Evolutionary conservation across 495 filamentous ascomycete species (phyloP).

Genomic region (Penicillium riverlandense): DNA sequence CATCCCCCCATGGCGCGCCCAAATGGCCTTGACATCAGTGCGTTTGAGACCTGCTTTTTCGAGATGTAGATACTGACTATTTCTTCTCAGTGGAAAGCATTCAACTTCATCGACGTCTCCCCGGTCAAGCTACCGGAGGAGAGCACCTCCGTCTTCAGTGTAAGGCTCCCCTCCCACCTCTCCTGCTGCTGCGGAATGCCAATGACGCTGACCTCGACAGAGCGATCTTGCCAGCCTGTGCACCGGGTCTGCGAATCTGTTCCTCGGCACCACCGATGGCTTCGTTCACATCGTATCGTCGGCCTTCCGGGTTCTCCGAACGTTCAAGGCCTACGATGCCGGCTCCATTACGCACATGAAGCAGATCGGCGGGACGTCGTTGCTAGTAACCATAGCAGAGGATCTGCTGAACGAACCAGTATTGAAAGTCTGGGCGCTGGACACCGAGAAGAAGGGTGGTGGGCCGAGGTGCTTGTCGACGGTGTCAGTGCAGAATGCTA

Average conservation of each 20-base stretch:
- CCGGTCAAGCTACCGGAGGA: conserved; percentile 75
- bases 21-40: conserved; percentile 47
- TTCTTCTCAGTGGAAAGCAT: conserved; percentile 80
- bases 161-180: conserved; percentile 34
- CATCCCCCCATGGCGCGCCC: conserved; percentile 26
- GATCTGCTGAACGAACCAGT: conserved; percentile 80
- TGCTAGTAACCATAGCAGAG: conserved; percentile 84
- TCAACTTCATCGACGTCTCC: conserved; percentile 96
- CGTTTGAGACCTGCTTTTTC: neutral
- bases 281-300: conserved; percentile 78
- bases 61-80: conserved; percentile 2
- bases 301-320: conserved; percentile 77
- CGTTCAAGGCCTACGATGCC: conserved; percentile 76
- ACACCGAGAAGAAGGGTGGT: conserved; percentile 92
- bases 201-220: conserved; percentile 28
- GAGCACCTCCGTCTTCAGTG: conserved; percentile 54
- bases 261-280: conserved; percentile 80
- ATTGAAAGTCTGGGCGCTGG: conserved; percentile 92
- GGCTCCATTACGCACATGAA: conserved; percentile 87
- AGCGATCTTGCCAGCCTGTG: conserved; percentile 62
- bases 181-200: neutral
- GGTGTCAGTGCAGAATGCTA: conserved; percentile 78
- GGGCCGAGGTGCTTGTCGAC: conserved; percentile 79
- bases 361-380: conserved; percentile 79
- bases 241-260: conserved; percentile 84